A percentile compares a stretch with the other conserved stretches of the same genome.
Evolutionary conservation across 2,329 filamentous ascomycete genomes (phyloP).

Genomic region (Aspergillus sp.): DNA sequence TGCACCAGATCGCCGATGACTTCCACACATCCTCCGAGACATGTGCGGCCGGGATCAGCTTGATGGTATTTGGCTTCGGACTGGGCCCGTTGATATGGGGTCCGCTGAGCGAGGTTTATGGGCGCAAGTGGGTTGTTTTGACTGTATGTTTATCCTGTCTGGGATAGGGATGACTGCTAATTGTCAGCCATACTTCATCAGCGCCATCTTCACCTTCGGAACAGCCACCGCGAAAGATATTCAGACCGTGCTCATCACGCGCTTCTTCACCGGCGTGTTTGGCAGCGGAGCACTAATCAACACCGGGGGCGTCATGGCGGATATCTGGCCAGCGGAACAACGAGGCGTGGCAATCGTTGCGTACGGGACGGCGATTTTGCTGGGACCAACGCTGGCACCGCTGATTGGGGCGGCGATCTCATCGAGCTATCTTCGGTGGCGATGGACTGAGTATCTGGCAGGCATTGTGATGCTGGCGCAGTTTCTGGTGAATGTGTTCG

Average conservation of each 20-base stretch:
- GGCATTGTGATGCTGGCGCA: constrained; percentile 52
- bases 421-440: constrained; percentile 29
- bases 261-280: constrained; percentile 57
- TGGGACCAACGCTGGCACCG: constrained; percentile 20
- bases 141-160: constrained; percentile 6
- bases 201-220: constrained; percentile 53
- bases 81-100: constrained; percentile 56
- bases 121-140: constrained; percentile 46
- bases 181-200: constrained; percentile 46
- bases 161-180: background rate
- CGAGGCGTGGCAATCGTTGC: constrained; percentile 58
- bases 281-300: constrained; percentile 58
- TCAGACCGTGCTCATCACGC: constrained; percentile 55
- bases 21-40: constrained; percentile 36
- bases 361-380: constrained; percentile 53
- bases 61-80: constrained; percentile 43
- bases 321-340: constrained; percentile 52
- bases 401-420: constrained; percentile 44
- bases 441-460: constrained; percentile 38
- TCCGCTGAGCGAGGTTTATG: constrained; percentile 48
- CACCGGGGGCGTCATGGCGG: constrained; percentile 59
- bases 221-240: constrained; percentile 57
- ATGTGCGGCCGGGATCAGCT: constrained; percentile 31
- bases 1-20: constrained; percentile 41
- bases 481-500: constrained; percentile 46